These are phyloP conservation scores for Murraya koenigii DNA, from an alignment of 345 rosid species.

Conservation along the genomic window DNA sequence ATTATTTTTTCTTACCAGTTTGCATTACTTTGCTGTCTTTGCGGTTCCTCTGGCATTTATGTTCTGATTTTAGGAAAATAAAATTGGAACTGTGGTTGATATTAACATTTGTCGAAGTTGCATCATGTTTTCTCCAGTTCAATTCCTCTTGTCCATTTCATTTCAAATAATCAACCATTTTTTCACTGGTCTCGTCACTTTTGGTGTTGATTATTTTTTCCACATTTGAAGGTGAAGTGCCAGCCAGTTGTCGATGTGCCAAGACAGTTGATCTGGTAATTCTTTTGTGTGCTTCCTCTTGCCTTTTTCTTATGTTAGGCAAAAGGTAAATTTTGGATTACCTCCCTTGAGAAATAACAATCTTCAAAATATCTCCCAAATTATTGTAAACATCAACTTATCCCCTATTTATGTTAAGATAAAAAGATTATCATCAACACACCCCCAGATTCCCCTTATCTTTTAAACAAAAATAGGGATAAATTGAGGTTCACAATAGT, in stretches of 20 bases:
- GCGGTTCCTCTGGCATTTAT: not conserved
- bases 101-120: not conserved
- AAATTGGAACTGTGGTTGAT: not conserved
- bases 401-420: too few species aligned
- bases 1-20: not conserved
- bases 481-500: too few species aligned
- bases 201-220: slow-evolving; percentile 12
- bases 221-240: slow-evolving; percentile 73
- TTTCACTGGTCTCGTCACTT: not conserved
- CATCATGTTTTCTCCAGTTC: not conserved
- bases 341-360: too few species aligned
- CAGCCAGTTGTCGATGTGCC: slow-evolving; percentile 67
- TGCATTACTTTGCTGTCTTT: not conserved
- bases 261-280: slow-evolving; percentile 75
- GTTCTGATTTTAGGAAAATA: not conserved
- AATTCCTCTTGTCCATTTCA: not conserved
- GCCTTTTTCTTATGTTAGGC: not conserved
- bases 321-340: too few species aligned
- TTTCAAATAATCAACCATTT: not conserved
- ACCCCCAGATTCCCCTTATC: too few species aligned
- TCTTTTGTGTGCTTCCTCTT: slow-evolving; percentile 7
- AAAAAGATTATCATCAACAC: too few species aligned
- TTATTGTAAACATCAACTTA: too few species aligned
- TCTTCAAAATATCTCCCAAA: too few species aligned
- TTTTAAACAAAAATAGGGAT: too few species aligned